A percentile compares a stretch with the other conserved stretches of the same genome.
Evolutionary conservation across 2,329 filamentous ascomycete genomes (phyloP).

Genomic region (Penicillium hordei): DNA sequence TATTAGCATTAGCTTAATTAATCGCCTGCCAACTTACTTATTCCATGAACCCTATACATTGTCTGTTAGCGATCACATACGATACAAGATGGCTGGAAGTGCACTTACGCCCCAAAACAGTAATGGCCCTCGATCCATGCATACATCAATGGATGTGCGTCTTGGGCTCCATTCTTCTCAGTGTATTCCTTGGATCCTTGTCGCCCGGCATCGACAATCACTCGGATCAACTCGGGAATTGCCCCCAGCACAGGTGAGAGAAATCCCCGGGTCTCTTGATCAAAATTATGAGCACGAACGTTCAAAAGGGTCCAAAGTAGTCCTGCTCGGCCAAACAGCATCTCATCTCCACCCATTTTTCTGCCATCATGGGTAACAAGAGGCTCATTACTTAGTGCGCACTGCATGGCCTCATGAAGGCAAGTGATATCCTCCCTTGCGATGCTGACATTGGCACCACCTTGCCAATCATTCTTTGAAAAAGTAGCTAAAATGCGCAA

Average conservation of each 20-base stretch:
- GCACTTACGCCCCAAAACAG: constrained; percentile 40
- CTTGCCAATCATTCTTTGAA: constrained; percentile 12
- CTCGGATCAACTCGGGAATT: constrained; percentile 34
- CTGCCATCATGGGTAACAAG: constrained; percentile 27
- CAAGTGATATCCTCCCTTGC: constrained; percentile 29
- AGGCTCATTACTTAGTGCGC: constrained; percentile 32
- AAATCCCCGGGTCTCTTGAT: constrained; percentile 18
- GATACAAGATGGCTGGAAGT: neutral
- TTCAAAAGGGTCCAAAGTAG: constrained; percentile 40
- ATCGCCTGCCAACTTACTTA: constrained; percentile 22
- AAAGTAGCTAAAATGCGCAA: constrained; percentile 29
- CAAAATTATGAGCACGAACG: constrained; percentile 29
- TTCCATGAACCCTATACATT: constrained; percentile 30
- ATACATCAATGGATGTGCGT: constrained; percentile 44
- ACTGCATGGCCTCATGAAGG: constrained; percentile 30
- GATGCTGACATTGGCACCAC: constrained; percentile 13
- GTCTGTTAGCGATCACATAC: constrained; percentile 2
- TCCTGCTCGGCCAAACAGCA: constrained; percentile 42
- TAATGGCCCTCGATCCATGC: constrained; percentile 39
- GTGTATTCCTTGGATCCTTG: constrained; percentile 33
- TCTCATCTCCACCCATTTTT: constrained; percentile 39
- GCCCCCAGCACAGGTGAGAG: constrained; percentile 28
- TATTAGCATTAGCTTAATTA: neutral
- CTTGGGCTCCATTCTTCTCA: constrained; percentile 30
- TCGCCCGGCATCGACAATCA: constrained; percentile 36